Percentiles rank a stretch among this genome's conserved stretches.
phyloP scores from a whole-genome alignment of 208 protist genomes.

The Trypanosomatidae sp. region DNA sequence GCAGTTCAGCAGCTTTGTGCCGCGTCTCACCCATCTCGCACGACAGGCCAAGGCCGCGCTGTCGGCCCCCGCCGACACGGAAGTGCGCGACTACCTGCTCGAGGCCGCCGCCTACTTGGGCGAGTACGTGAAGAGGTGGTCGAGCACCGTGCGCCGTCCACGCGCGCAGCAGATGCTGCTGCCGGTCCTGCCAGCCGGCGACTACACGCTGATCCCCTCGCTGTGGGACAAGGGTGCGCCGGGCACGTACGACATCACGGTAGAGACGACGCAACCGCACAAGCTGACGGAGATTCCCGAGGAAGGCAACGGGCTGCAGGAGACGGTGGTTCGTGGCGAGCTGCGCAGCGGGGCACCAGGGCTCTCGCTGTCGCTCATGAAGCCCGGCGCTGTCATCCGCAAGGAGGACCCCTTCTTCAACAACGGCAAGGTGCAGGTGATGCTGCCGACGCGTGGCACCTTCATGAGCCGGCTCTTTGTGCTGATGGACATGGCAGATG shows the following conservation, averaged over 20 bases:
- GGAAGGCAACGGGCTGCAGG: slow-evolving; percentile 46
- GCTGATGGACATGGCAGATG: slow-evolving; percentile 40
- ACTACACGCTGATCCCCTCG: slow-evolving; percentile 70
- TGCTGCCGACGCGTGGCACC: slow-evolving; percentile 22
- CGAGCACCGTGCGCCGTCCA: slow-evolving; percentile 19
- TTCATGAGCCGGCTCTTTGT: slow-evolving; percentile 58
- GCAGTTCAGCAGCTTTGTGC: slow-evolving; percentile 41
- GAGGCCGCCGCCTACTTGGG: slow-evolving; percentile 34
- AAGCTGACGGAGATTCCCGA: slow-evolving; percentile 31
- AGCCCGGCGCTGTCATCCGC: slow-evolving; percentile 18
- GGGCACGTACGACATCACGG: slow-evolving; percentile 48
- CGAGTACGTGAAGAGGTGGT: slow-evolving; percentile 38
- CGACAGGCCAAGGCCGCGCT: slow-evolving; percentile 28
- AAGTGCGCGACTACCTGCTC: slow-evolving; percentile 24
- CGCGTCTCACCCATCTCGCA: slow-evolving; percentile 34
- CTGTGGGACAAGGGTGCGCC: slow-evolving; percentile 62
- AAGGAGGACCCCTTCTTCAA: slow-evolving; percentile 54
- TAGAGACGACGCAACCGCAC: slow-evolving; percentile 73
- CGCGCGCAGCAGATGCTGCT: slow-evolving; percentile 32
- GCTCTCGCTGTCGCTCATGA: slow-evolving; percentile 14
- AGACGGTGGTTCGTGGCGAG: slow-evolving; percentile 38
- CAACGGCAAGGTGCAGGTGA: slow-evolving; percentile 55
- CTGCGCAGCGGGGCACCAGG: slow-evolving; percentile 22
- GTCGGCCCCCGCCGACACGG: not conserved
- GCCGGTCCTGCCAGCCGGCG: slow-evolving; percentile 61